Conservation (phyloP, 2,329 filamentous ascomycete genomes). For the Alternaria triticina region DNA sequence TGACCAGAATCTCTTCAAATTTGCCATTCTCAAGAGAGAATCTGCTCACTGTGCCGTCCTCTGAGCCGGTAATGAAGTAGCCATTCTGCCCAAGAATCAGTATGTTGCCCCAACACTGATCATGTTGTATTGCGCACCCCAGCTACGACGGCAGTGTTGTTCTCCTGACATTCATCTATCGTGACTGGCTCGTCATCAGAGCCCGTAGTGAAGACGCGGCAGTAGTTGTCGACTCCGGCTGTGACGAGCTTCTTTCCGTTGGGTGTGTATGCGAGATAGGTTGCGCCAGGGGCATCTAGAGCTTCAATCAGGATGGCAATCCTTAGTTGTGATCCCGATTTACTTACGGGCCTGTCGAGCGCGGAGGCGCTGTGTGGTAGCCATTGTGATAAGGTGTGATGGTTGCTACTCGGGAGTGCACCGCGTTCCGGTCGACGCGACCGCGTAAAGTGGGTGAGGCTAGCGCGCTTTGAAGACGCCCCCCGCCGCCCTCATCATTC, state of each 20-base stretch:
- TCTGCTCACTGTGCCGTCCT: slow-evolving; percentile 94
- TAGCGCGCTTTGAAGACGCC: slow-evolving; percentile 12
- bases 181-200: slow-evolving; percentile 92
- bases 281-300: slow-evolving; percentile 81
- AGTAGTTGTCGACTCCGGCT: slow-evolving; percentile 90
- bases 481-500: not conserved
- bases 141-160: slow-evolving; percentile 79
- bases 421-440: slow-evolving; percentile 10
- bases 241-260: slow-evolving; percentile 87
- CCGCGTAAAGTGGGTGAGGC: slow-evolving; percentile 13
- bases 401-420: slow-evolving; percentile 6
- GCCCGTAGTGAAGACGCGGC: slow-evolving; percentile 89
- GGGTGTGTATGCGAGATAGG: slow-evolving; percentile 87
- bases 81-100: slow-evolving; percentile 62
- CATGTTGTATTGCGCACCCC: slow-evolving; percentile 55
- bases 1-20: slow-evolving; percentile 82
- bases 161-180: slow-evolving; percentile 88
- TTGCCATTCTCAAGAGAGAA: slow-evolving; percentile 78
- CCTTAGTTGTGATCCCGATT: not conserved
- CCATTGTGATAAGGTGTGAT: slow-evolving; percentile 12
- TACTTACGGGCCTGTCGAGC: slow-evolving; percentile 44
- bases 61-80: slow-evolving; percentile 86
- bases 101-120: not conserved
- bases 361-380: slow-evolving; percentile 27
- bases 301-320: slow-evolving; percentile 9